A percentile compares a stretch with the other conserved stretches of the same genome.
Conservation (phyloP, 176 grass and related monocot species). For the Ensete glaucum region DNA sequence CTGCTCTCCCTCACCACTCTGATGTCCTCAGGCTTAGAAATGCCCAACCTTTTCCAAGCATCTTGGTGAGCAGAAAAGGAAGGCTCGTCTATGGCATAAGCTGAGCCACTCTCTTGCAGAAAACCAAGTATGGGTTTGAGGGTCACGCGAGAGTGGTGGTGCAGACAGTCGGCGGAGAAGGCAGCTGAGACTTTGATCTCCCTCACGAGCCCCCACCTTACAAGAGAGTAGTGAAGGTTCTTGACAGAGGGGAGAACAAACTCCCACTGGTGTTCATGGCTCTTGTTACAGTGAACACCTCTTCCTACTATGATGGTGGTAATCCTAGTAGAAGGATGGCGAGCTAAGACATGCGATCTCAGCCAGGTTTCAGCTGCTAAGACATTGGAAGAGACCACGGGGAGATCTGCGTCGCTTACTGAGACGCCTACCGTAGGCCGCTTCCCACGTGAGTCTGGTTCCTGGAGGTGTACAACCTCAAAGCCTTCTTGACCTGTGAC, state of each 20-base stretch:
- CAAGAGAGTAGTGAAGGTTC: conserved; percentile 35
- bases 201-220: conserved; percentile 22
- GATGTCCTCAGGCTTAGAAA: not conserved
- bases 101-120: not conserved
- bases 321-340: conserved; percentile 22
- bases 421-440: conserved; percentile 18
- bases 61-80: not conserved
- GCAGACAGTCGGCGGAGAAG: conserved; percentile 7
- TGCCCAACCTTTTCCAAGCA: conserved; percentile 9
- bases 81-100: not conserved
- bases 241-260: conserved; percentile 13
- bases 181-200: conserved; percentile 27
- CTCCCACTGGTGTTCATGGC: conserved; percentile 6
- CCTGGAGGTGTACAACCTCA: conserved; percentile 26
- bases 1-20: conserved; percentile 1
- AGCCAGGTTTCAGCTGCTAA: conserved; percentile 37
- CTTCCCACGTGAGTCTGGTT: not conserved
- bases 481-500: conserved; percentile 48
- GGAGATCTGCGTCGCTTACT: conserved; percentile 19
- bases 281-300: conserved; percentile 18
- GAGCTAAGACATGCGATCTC: conserved; percentile 29
- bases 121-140: conserved; percentile 2
- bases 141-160: not conserved
- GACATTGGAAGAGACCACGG: conserved; percentile 26
- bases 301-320: conserved; percentile 25